Conservation (phyloP, 768 basidiomycete species). For the Lentinula guzmanii region DNA sequence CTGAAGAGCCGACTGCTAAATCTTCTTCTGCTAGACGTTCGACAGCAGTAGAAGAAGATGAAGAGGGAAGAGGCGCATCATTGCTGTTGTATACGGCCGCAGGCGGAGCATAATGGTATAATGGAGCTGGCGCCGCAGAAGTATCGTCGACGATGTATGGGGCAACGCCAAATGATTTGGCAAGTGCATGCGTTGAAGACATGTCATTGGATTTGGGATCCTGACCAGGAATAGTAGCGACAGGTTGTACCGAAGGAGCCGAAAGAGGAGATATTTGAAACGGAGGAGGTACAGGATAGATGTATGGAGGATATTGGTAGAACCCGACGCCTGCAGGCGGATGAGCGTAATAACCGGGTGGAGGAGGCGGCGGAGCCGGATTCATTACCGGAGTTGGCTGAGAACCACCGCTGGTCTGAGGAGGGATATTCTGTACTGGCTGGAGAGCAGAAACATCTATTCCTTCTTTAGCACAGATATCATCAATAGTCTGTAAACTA, state of each 20-base stretch:
- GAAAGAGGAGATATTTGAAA: slow-evolving; percentile 7
- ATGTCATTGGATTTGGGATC: slow-evolving; percentile 80
- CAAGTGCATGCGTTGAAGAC: slow-evolving; percentile 69
- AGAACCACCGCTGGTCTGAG: slow-evolving; percentile 26
- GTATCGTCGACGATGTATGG: slow-evolving; percentile 62
- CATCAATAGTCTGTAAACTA: slow-evolving; percentile 59
- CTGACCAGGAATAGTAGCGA: slow-evolving; percentile 52
- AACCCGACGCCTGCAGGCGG: slow-evolving; percentile 30
- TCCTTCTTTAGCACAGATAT: slow-evolving; percentile 58
- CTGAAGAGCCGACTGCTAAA: slow-evolving; percentile 69
- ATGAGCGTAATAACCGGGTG: slow-evolving; percentile 36
- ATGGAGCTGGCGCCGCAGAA: slow-evolving; percentile 17
- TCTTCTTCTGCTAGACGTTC: slow-evolving; percentile 55
- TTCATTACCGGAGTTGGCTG: slow-evolving; percentile 23
- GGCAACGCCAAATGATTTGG: slow-evolving; percentile 75
- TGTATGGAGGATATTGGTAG: slow-evolving; percentile 22
- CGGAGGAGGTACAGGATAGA: slow-evolving; percentile 16
- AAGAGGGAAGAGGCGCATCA: not conserved
- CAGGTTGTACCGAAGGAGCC: slow-evolving; percentile 13
- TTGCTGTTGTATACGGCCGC: not conserved
- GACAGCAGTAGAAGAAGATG: slow-evolving; percentile 29
- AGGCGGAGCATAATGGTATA: not conserved
- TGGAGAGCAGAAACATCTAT: slow-evolving; percentile 40
- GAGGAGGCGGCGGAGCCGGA: slow-evolving; percentile 31
- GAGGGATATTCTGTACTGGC: slow-evolving; percentile 16